Conservation (phyloP, 176 grass and related monocot genomes). For the Carex pumila region DNA sequence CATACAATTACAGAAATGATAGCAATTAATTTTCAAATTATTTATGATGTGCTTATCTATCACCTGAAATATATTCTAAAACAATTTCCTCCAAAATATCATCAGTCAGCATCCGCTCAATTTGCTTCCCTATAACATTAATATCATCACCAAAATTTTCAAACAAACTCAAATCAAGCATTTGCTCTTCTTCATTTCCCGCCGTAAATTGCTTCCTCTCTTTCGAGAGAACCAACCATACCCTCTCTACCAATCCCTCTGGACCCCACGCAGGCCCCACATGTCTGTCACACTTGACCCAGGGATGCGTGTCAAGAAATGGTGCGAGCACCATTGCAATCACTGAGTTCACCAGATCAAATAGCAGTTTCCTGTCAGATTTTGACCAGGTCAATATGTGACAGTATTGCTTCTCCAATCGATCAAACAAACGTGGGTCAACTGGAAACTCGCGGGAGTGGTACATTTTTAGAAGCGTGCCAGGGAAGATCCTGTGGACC, state of each 20-base stretch:
- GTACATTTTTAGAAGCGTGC: conserved; percentile 35
- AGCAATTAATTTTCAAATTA: background rate
- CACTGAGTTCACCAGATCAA: conserved; percentile 58
- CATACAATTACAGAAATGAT: background rate
- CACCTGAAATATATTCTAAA: conserved; percentile 19
- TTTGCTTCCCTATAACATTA: conserved; percentile 49
- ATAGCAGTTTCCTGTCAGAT: conserved; percentile 61
- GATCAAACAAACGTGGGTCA: conserved; percentile 45
- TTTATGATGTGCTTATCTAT: background rate
- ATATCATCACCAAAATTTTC: conserved; percentile 37
- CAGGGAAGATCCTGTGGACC: conserved; percentile 40
- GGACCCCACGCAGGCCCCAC: conserved; percentile 51
- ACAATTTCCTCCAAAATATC: conserved; percentile 70
- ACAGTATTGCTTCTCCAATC: conserved; percentile 56
- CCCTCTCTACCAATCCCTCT: conserved; percentile 67
- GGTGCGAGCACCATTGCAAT: conserved; percentile 50
- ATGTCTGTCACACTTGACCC: conserved; percentile 32
- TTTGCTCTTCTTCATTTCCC: conserved; percentile 29
- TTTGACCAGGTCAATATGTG: conserved; percentile 48
- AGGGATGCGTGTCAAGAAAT: conserved; percentile 59
- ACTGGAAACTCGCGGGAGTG: conserved; percentile 43
- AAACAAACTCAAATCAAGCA: conserved; percentile 27
- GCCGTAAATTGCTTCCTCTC: conserved; percentile 15
- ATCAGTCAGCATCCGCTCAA: conserved; percentile 61
- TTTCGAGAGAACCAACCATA: conserved; percentile 32